Evolutionary conservation across 495 filamentous ascomycete genomes (phyloP).

Genomic region (Aspergillus cavernicola): DNA sequence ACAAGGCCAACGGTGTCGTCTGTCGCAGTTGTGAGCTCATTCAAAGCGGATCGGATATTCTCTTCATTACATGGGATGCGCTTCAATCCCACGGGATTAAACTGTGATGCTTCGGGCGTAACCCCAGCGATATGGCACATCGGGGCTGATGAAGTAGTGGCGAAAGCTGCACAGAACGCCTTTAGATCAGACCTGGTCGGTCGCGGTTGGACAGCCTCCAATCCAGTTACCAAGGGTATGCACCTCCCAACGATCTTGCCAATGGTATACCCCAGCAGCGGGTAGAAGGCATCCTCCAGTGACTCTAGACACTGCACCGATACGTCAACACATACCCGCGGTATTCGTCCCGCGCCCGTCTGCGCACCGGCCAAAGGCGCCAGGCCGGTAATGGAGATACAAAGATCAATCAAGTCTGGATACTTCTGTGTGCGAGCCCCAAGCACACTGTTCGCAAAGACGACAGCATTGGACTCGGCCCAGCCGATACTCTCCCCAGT

Average conservation of each 20-base stretch:
- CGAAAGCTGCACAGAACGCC: conserved; percentile 34
- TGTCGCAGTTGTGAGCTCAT: conserved; percentile 15
- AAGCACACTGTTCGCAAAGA: conserved; percentile 32
- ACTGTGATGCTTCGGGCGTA: conserved; percentile 19
- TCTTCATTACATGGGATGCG: neutral
- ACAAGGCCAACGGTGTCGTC: conserved; percentile 21
- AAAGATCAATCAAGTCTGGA: conserved; percentile 31
- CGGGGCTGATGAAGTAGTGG: conserved; percentile 25
- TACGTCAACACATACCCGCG: neutral
- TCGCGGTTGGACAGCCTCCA: conserved; percentile 7
- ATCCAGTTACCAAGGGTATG: conserved; percentile 25
- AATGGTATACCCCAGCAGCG: conserved; percentile 26
- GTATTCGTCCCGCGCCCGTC: conserved; percentile 12
- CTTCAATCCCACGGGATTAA: neutral
- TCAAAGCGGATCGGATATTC: conserved; percentile 14
- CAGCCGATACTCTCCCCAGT: conserved; percentile 25
- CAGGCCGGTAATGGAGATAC: conserved; percentile 29
- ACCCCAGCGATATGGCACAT: conserved; percentile 32
- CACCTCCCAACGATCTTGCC: conserved; percentile 16
- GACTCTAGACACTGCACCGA: neutral
- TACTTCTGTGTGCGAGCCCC: conserved; percentile 31
- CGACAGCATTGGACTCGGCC: conserved; percentile 34
- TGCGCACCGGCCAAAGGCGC: conserved; percentile 2
- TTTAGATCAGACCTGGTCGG: conserved; percentile 25
- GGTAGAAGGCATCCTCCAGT: conserved; percentile 25